phyloP scores from a whole-genome alignment of 2,329 filamentous ascomycete genomes.

The Sarocladium strictum region DNA sequence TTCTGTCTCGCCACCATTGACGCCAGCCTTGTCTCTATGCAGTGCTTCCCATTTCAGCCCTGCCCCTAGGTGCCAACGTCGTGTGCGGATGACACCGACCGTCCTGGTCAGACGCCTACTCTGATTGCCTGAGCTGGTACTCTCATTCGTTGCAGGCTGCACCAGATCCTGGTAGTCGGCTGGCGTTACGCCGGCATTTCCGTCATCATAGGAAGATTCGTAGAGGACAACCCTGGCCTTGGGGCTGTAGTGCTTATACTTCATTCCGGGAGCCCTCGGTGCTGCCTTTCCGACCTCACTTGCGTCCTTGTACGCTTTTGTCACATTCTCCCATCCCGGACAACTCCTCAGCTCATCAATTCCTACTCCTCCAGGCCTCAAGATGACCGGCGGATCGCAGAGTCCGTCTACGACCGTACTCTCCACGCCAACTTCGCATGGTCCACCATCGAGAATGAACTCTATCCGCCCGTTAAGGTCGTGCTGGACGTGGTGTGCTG shows the following conservation, averaged over 20 bases:
- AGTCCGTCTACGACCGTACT: conserved; percentile 95
- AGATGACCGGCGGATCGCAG: conserved; percentile 69
- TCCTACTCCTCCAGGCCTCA: conserved; percentile 82
- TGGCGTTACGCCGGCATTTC: conserved; percentile 27
- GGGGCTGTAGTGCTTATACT: conserved; percentile 96
- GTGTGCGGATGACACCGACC: conserved; percentile 52
- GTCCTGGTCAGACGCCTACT: conserved; percentile 16
- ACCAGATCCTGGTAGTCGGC: conserved; percentile 25
- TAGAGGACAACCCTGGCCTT: conserved; percentile 81
- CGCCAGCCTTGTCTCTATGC: conserved; percentile 19
- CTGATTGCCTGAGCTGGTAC: conserved; percentile 14
- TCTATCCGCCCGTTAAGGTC: conserved; percentile 79
- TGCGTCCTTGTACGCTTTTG: conserved; percentile 72
- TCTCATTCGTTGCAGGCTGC: conserved; percentile 7
- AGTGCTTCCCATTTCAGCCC: conserved; percentile 26
- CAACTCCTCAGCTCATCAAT: conserved; percentile 71
- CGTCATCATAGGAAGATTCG: conserved; percentile 45
- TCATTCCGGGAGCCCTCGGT: conserved; percentile 93
- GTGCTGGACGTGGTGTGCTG: conserved; percentile 80
- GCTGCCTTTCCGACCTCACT: conserved; percentile 57
- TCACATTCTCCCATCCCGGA: conserved; percentile 74
- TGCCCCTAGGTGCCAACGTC: conserved; percentile 42
- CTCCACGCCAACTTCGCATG: conserved; percentile 85
- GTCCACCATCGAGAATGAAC: conserved; percentile 82
- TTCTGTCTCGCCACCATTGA: conserved; percentile 17